A percentile compares a stretch with the other conserved stretches of the same genome.
Evolutionary conservation across 2,329 filamentous ascomycete species (phyloP).

Genomic region (Fusarium transvaalense): DNA sequence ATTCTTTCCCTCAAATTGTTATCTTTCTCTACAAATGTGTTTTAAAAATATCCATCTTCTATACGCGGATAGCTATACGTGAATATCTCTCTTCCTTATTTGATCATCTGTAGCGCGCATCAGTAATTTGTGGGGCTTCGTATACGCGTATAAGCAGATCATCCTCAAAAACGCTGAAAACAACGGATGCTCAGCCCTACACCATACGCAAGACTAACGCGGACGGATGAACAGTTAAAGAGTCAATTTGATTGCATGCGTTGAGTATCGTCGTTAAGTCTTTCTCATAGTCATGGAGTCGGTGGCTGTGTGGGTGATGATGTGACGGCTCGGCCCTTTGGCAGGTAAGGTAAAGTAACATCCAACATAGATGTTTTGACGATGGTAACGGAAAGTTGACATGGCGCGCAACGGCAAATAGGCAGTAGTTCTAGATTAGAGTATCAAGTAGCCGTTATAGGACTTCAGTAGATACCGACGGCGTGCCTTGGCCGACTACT

Average conservation of each 20-base stretch:
- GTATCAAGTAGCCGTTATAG: no score
- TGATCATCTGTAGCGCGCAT: constrained; percentile 11
- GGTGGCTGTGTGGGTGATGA: no score
- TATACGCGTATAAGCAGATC: constrained; percentile 35
- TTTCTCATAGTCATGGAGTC: no score
- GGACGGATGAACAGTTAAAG: neutral
- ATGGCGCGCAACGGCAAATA: no score
- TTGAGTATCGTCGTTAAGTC: no score
- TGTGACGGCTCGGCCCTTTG: no score
- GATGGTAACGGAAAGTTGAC: no score
- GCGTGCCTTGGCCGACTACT: no score
- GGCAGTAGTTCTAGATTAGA: no score
- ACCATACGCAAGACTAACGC: constrained; percentile 6
- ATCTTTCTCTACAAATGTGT: neutral
- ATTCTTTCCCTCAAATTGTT: neutral
- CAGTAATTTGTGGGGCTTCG: constrained; percentile 1
- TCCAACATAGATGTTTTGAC: no score
- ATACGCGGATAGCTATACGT: constrained; percentile 35
- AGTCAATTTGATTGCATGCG: neutral
- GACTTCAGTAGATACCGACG: no score
- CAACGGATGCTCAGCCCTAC: constrained; percentile 22
- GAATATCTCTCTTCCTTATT: neutral
- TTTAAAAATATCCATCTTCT: constrained; percentile 3
- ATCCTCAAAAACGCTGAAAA: neutral
- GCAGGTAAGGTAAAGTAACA: no score